A percentile compares a stretch with the other conserved stretches of the same genome.
phyloP scores from a whole-genome alignment of 2,329 filamentous ascomycete species.

The Dothistroma pini region DNA sequence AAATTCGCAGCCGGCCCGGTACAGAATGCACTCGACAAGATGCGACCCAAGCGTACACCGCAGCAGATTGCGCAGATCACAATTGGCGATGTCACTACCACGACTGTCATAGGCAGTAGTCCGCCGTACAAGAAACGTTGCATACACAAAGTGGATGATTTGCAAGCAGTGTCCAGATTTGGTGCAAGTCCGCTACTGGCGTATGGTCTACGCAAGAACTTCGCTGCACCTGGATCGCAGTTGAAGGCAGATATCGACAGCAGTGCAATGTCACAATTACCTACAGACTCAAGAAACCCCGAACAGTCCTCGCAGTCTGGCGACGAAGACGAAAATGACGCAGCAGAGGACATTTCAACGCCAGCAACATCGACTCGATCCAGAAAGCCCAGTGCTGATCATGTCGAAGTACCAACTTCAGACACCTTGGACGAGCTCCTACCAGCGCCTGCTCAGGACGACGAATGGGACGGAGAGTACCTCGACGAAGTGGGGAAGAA shows the following conservation, averaged over 20 bases:
- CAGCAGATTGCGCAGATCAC: slow-evolving; percentile 70
- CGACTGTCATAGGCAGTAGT: slow-evolving; percentile 55
- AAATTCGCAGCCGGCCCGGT: slow-evolving; percentile 46
- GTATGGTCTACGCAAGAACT: slow-evolving; percentile 46
- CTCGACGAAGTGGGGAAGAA: slow-evolving; percentile 57
- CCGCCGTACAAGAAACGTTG: slow-evolving; percentile 47
- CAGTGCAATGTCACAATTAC: slow-evolving; percentile 11
- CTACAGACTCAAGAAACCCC: slow-evolving; percentile 4
- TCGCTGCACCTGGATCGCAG: slow-evolving; percentile 54
- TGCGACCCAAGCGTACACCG: slow-evolving; percentile 60
- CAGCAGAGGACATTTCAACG: background rate
- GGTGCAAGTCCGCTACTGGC: slow-evolving; percentile 36
- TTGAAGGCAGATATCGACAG: slow-evolving; percentile 22
- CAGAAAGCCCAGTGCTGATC: background rate
- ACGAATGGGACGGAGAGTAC: slow-evolving; percentile 44
- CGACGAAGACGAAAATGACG: slow-evolving; percentile 7
- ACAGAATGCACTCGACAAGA: slow-evolving; percentile 61
- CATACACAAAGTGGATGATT: slow-evolving; percentile 40
- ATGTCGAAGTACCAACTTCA: slow-evolving; percentile 15
- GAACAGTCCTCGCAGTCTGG: slow-evolving; percentile 7
- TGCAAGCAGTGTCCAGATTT: slow-evolving; percentile 45
- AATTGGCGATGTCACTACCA: slow-evolving; percentile 65
- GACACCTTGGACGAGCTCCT: slow-evolving; percentile 24
- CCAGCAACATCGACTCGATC: slow-evolving; percentile 19
- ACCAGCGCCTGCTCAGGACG: slow-evolving; percentile 28